These are phyloP conservation scores for Septoria petroselini DNA, from an alignment of 2,329 filamentous ascomycete species.

Conservation along the genomic window DNA sequence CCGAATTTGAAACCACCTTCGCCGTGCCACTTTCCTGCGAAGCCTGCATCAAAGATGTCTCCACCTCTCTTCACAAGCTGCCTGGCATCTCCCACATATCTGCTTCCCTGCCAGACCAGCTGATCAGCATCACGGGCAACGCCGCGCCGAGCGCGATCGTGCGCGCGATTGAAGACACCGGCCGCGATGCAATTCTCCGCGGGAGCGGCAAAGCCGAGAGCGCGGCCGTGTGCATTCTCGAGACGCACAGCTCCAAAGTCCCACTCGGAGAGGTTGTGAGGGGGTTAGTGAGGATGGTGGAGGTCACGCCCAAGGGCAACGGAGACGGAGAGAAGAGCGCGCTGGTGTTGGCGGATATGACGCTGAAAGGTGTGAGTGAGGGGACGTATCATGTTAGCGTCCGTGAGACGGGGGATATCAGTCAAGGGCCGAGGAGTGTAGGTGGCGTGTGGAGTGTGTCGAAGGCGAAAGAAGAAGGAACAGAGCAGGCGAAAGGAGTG, in stretches of 20 bases:
- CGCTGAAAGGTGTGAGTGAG: constrained; percentile 73
- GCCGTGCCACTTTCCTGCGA: constrained; percentile 93
- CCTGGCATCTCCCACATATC: constrained; percentile 72
- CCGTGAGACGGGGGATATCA: constrained; percentile 82
- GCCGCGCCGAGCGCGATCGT: constrained; percentile 88
- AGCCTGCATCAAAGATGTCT: constrained; percentile 81
- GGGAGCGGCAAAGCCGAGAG: constrained; percentile 79
- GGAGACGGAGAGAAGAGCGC: constrained; percentile 52
- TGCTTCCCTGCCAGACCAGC: constrained; percentile 75
- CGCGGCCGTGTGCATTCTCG: constrained; percentile 91
- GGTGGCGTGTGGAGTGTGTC: constrained; percentile 73
- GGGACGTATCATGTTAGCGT: constrained; percentile 83
- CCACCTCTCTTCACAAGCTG: constrained; percentile 69
- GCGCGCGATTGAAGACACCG: constrained; percentile 80
- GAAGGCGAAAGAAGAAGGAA: constrained; percentile 43
- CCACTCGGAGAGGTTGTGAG: constrained; percentile 60
- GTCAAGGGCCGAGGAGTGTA: constrained; percentile 74
- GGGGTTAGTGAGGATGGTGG: constrained; percentile 89
- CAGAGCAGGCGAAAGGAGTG: constrained; percentile 56
- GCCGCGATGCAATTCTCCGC: constrained; percentile 88
- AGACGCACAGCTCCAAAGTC: constrained; percentile 60
- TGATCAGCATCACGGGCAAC: constrained; percentile 83
- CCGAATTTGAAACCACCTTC: constrained; percentile 72
- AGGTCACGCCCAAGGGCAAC: constrained; percentile 52
- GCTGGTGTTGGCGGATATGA: constrained; percentile 82